Evolutionary conservation across 2,329 filamentous ascomycete species (phyloP), one percentile per base, ranked within the genome.

Genomic region (Colletotrichum magnum): DNA sequence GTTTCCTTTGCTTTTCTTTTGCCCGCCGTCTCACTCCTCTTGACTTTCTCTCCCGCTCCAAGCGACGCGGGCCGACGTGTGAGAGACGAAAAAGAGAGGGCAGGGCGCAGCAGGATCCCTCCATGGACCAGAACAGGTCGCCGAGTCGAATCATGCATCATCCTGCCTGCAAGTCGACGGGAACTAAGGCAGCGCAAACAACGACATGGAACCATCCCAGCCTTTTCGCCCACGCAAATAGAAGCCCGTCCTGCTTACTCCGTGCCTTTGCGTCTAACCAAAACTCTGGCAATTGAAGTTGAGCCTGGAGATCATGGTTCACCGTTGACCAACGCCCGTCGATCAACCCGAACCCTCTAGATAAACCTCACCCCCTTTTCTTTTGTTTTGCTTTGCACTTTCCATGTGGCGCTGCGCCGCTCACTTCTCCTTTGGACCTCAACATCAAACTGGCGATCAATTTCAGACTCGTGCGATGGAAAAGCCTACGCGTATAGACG

Each of bases 31-130:
- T 51, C 47, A 56, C 24, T 47, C 28, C 21, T 48, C 32, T 24
- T 65, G 41, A 6, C n/a, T 56, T 47, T 60, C 12, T 60, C 43
- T 51, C 43, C 54, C 66, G 62, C 66, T 53, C 50, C 51, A 69
- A 60, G 66, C 66, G 66, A 66, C 36, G 36, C 48, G 6, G 18
- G 28, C 45, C 12, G 45, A 24, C 16, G 41, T n/a, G 9, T 32
- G 28, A 32, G 43, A 24, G 7, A 57, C n/a, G 15, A 21, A 26
- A 47, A n/a, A 50, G 12, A 21, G 28, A 21, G 26, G 5, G 13
- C 13, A 36, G 39, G 6, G 28, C 48, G 39, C 60, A 58, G 50
- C 41, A 36, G 32, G 7, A 36, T 36, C 32, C 32, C 48, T 43
- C 6, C 57, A 18, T 32, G 39, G 52, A 32, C 50, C 41, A 54